phyloP scores from a whole-genome alignment of 1,284 basidiomycete species.

The Heterobasidion irregulare region DNA sequence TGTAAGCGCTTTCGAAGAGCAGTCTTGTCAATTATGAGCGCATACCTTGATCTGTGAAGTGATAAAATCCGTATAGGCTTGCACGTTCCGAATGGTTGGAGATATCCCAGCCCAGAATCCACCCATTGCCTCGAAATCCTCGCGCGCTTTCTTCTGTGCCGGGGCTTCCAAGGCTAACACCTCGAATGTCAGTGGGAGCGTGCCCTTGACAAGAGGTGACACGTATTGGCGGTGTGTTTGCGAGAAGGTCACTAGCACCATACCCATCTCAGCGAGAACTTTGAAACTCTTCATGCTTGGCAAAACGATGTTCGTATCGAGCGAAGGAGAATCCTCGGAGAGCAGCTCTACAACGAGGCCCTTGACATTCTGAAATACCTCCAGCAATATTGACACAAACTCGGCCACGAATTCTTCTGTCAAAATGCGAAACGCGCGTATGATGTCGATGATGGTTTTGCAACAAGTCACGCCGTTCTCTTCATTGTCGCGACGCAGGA shows the following conservation, averaged over 20 bases:
- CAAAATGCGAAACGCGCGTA: conserved; percentile 62
- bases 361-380: conserved; percentile 74
- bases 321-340: conserved; percentile 45
- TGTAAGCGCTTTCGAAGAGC: neutral
- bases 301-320: conserved; percentile 51
- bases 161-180: conserved; percentile 78
- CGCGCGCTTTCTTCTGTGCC: conserved; percentile 80
- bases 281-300: conserved; percentile 88
- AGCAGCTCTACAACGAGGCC: conserved; percentile 74
- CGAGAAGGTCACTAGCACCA: conserved; percentile 88
- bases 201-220: conserved; percentile 63
- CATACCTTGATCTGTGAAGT: conserved; percentile 87
- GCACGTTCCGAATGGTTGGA: conserved; percentile 65
- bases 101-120: conserved; percentile 86
- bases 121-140: conserved; percentile 72
- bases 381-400: conserved; percentile 73
- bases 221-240: conserved; percentile 73
- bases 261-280: conserved; percentile 90
- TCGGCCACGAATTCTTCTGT: conserved; percentile 76
- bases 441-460: conserved; percentile 86
- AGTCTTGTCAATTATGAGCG: neutral
- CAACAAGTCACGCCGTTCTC: conserved; percentile 90
- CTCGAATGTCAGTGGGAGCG: conserved; percentile 71
- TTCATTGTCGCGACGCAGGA: conserved; percentile 91
- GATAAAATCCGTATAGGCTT: conserved; percentile 84